Conservation (phyloP, 1,139 yeast genomes). For the Candida albicans region DNA sequence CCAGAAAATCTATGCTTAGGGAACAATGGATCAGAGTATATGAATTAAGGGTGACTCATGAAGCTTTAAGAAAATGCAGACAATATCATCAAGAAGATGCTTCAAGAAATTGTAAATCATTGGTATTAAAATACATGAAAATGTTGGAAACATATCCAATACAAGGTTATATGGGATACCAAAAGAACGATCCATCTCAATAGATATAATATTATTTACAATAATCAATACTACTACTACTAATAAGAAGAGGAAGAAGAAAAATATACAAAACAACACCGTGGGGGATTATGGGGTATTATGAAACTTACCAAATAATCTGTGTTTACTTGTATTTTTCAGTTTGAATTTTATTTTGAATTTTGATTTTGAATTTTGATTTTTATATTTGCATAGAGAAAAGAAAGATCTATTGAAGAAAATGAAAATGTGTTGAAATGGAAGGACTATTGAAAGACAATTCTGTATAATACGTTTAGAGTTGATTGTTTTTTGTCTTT, state of each 20-base stretch:
- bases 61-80: slow-evolving; percentile 74
- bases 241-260: no score
- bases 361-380: no score
- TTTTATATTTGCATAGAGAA: no score
- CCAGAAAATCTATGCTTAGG: slow-evolving; percentile 74
- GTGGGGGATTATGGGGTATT: not conserved
- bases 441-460: no score
- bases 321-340: no score
- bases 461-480: no score
- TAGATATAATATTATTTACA: not conserved
- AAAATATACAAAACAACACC: not conserved
- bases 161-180: slow-evolving; percentile 77
- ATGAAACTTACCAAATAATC: no score
- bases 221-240: no score
- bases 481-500: no score
- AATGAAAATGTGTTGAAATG: no score
- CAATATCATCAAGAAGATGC: slow-evolving; percentile 78
- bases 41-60: slow-evolving; percentile 67
- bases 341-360: no score
- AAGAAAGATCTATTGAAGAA: no score
- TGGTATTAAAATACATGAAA: slow-evolving; percentile 74
- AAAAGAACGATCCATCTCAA: slow-evolving; percentile 81
- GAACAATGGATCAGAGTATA: slow-evolving; percentile 79
- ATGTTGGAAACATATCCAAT: slow-evolving; percentile 69
- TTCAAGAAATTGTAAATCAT: slow-evolving; percentile 59